Evolutionary conservation across 1,284 basidiomycete species (phyloP), one percentile per base, ranked within the genome.

Genomic region (Sanghuangporus sanghuang): DNA sequence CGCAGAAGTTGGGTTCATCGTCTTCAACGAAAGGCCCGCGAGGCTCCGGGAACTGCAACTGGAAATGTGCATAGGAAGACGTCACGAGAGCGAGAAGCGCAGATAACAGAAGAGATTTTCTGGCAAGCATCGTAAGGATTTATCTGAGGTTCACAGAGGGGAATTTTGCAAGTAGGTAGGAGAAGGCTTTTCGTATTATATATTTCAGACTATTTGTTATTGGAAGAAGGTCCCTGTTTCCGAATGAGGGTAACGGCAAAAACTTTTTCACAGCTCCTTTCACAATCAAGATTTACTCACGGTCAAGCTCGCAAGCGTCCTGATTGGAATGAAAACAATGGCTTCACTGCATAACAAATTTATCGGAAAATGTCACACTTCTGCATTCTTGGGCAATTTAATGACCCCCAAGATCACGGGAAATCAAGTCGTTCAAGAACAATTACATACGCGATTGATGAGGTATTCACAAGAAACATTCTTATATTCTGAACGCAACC

Each of bases 51-150:
- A 82, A 88, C 65, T 82, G 78, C 44, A 89, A 78, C 32, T 79
- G 81, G 71, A 88, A 89, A 71, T 89, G 87, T 12, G 84, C 86
- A 44, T 77, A 74, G 1, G 76, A 79, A 23, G 78, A 71, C 39
- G 77, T 70, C 16, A 76, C 69, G 48, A 79, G 69, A 8, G 69
- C 67, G 36, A 65, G 42, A 27, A 68, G 54, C 58, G 40, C 63
- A 12, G 35, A 49, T 40, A 55, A 32, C 23, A 64, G 27, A 32
- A 57, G 14, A 27, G 18, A 27, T 11, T 44, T 48, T 48, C 53
- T 54, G 18, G 27, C 18, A 52, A 61, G 48, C 50, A 55, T 54
- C 38, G 18, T 38, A 21, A 56, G 14, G 2, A 16, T 32, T 21
- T 21, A 12, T 3, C 18, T 14, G n/a, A 38, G 38, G 6, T 14